Evolutionary conservation across 495 filamentous ascomycete genomes (phyloP).

Genomic region (Xanthoparmelia taractica): DNA sequence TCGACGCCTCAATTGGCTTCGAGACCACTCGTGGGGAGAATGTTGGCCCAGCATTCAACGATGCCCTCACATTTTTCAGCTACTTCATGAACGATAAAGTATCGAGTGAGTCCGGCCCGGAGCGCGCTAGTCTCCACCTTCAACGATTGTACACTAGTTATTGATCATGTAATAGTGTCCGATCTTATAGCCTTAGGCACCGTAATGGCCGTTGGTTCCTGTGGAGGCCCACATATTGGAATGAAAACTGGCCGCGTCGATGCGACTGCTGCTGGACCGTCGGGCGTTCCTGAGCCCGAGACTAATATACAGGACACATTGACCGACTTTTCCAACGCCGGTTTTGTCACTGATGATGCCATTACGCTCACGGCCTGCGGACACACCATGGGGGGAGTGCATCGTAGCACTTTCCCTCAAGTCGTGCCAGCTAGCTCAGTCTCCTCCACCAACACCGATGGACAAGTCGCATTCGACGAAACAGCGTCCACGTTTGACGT

Average conservation of each 20-base stretch:
- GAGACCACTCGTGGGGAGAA: conserved; percentile 48
- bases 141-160: not conserved
- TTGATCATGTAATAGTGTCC: conserved; percentile 29
- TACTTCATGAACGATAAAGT: conserved; percentile 45
- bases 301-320: conserved; percentile 45
- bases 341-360: conserved; percentile 49
- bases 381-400: conserved; percentile 55
- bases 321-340: conserved; percentile 50
- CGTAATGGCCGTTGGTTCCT: conserved; percentile 48
- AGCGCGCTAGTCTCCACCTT: not conserved
- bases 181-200: conserved; percentile 55
- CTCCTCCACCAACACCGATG: conserved; percentile 40
- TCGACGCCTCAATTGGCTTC: conserved; percentile 55
- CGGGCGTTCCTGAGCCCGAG: conserved; percentile 52
- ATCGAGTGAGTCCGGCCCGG: conserved; percentile 22
- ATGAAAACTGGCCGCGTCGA: conserved; percentile 49
- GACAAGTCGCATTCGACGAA: conserved; percentile 35
- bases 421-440: conserved; percentile 40
- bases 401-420: conserved; percentile 46
- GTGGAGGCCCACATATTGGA: conserved; percentile 51
- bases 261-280: conserved; percentile 41
- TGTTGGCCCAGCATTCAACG: conserved; percentile 49
- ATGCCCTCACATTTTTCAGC: conserved; percentile 47
- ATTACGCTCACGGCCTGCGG: conserved; percentile 56
- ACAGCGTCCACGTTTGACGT: conserved; percentile 45